Conservation (phyloP, 768 basidiomycete species). For the Mycena kentingensis region DNA sequence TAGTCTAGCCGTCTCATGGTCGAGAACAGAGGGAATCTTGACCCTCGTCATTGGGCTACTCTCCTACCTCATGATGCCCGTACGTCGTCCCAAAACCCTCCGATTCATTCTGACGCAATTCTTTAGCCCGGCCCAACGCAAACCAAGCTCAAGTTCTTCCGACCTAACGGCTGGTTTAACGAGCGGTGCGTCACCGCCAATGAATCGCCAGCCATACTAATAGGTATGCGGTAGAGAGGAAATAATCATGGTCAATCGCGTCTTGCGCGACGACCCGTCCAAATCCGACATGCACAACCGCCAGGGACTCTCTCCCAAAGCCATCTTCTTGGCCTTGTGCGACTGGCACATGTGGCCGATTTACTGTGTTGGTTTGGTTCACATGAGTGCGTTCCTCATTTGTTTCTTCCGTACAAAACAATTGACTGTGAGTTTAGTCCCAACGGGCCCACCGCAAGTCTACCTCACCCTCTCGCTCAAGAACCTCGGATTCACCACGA, state of each 20-base stretch:
- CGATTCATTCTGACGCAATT: slow-evolving; percentile 58
- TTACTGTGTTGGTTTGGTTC: slow-evolving; percentile 56
- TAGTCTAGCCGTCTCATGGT: background rate
- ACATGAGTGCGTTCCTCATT: slow-evolving; percentile 44
- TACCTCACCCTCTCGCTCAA: slow-evolving; percentile 68
- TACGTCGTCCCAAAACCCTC: slow-evolving; percentile 51
- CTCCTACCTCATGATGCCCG: slow-evolving; percentile 18
- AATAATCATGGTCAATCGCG: slow-evolving; percentile 62
- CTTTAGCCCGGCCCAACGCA: slow-evolving; percentile 59
- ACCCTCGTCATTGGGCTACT: slow-evolving; percentile 6
- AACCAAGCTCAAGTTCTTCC: slow-evolving; percentile 54
- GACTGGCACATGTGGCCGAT: slow-evolving; percentile 72
- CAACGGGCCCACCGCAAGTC: slow-evolving; percentile 54
- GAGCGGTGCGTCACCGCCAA: slow-evolving; percentile 53
- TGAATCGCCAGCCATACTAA: background rate
- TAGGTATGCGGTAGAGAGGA: slow-evolving; percentile 47
- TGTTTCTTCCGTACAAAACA: background rate
- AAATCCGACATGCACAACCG: slow-evolving; percentile 75
- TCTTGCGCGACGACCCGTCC: slow-evolving; percentile 65
- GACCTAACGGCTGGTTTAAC: slow-evolving; percentile 67
- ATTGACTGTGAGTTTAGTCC: slow-evolving; percentile 39
- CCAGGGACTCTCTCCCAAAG: slow-evolving; percentile 53
- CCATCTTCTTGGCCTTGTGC: slow-evolving; percentile 51
- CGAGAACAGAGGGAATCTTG: slow-evolving; percentile 9
- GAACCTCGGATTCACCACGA: slow-evolving; percentile 63